Conservation (phyloP, 1,139 yeast genomes). For the Hyphopichia khmerensis region DNA sequence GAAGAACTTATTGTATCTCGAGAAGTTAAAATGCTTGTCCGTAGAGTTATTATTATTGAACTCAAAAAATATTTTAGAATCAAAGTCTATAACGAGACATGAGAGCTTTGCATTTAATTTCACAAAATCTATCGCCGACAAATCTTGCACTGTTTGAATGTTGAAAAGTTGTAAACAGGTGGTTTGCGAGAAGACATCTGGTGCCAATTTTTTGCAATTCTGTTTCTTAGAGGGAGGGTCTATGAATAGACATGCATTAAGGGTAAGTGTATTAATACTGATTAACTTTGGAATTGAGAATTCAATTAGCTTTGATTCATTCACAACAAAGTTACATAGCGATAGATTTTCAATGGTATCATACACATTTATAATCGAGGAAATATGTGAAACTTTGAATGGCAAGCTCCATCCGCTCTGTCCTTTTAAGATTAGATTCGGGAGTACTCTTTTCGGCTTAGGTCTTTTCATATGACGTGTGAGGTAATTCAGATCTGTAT, state of each 20-base stretch:
- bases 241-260: constrained; percentile 27
- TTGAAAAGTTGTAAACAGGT: constrained; percentile 32
- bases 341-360: constrained; percentile 44
- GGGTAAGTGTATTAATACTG: constrained; percentile 17
- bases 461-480: constrained; percentile 11
- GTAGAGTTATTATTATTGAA: constrained; percentile 8
- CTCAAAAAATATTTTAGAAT: constrained; percentile 48
- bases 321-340: constrained; percentile 50
- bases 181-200: constrained; percentile 34
- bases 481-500: constrained; percentile 4
- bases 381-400: constrained; percentile 34
- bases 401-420: constrained; percentile 52
- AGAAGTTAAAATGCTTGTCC: constrained; percentile 28
- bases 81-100: constrained; percentile 44
- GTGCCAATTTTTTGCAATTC: constrained; percentile 7
- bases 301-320: constrained; percentile 20
- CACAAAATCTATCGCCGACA: constrained; percentile 48
- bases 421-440: constrained; percentile 30
- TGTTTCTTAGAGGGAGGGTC: constrained; percentile 16
- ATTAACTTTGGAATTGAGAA: constrained; percentile 8
- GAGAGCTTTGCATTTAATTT: constrained; percentile 28
- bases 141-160: constrained; percentile 42
- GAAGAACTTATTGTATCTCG: constrained; percentile 42
- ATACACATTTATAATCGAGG: constrained; percentile 36
- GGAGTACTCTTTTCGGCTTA: constrained; percentile 20